Evolutionary conservation across 768 basidiomycete genomes (phyloP).

Genomic region (Clitopilus hobsonii): DNA sequence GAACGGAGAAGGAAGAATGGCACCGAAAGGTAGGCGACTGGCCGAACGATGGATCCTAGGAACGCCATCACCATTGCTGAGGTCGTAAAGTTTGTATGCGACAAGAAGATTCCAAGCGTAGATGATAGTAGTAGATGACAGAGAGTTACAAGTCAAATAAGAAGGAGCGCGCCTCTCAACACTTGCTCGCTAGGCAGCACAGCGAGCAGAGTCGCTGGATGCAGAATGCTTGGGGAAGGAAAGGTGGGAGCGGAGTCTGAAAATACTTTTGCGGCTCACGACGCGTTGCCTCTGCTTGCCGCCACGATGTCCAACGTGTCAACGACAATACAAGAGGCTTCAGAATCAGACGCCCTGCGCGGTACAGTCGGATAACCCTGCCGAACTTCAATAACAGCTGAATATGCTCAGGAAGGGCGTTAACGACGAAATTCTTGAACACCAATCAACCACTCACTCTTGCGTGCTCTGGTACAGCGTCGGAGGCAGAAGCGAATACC

Average conservation of each 20-base stretch:
- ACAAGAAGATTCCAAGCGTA: constrained; percentile 8
- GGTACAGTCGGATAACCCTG: not conserved
- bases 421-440: not conserved
- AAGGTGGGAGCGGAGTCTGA: not conserved
- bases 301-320: not conserved
- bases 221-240: constrained; percentile 5
- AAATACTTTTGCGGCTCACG: not conserved
- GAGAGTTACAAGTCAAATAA: not conserved
- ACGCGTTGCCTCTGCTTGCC: not conserved
- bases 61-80: constrained; percentile 49
- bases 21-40: constrained; percentile 73
- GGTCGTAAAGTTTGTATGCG: not conserved
- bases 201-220: constrained; percentile 14
- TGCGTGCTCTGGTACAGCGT: no score
- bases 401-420: not conserved
- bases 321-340: not conserved
- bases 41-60: constrained; percentile 55
- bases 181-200: constrained; percentile 8
- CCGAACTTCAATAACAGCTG: not conserved
- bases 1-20: constrained; percentile 64
- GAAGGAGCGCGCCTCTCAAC: not conserved
- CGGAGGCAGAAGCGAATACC: no score
- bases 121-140: constrained; percentile 6
- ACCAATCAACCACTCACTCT: not conserved
- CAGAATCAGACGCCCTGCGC: not conserved